Evolutionary conservation across 2,329 filamentous ascomycete genomes (phyloP), one percentile per base, ranked within the genome.

Genomic region (Diaporthe citrichinensis): DNA sequence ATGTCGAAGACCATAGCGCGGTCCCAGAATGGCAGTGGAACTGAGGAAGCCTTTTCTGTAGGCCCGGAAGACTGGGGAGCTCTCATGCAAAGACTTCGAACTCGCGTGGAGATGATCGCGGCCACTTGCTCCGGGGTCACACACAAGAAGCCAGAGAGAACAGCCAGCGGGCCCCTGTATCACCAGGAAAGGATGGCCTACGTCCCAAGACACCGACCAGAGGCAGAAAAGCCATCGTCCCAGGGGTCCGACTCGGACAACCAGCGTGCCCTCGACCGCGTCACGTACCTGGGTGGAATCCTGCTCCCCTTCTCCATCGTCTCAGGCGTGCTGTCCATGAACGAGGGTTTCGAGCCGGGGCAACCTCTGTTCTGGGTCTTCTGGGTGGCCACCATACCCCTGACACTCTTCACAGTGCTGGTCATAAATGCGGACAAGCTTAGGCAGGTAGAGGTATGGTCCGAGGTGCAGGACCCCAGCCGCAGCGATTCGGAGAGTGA

Each of bases 371-470:
- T 89, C 80, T 89, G 84, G 83, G 83, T 89, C 0, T 89, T 88
- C 75, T 89, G 88, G 88, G 84, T 84, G 1, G 82, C 83, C 4
- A 83, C 85, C 3, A 78, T 85, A 0, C 83, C 87, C 4, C 82
- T 86, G 1, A 82, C 84, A 2, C 73, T 85, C 20, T 12, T 86
- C 1, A 84, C 85, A 0, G 72, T 89, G 2, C 76, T 85, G 4
- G 77, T 89, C 73, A 88, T 89, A 73, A 88, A 89, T 78, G 84
- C 87, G 12, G 88, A 89, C 76, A 85, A 85, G 57, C 83, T 89
- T 59, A 84, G 88, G 57, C 85, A 81, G 58, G 80, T 83, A 49
- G 84, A 87, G 78, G 86, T 89, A 12, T 88, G 87, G 85, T 84
- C 87, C 34, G 86, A 88, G 76, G 83, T 86, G 17, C 80, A 81